phyloP scores from a whole-genome alignment of 495 filamentous ascomycete species.

The Tuber aestivum region DNA sequence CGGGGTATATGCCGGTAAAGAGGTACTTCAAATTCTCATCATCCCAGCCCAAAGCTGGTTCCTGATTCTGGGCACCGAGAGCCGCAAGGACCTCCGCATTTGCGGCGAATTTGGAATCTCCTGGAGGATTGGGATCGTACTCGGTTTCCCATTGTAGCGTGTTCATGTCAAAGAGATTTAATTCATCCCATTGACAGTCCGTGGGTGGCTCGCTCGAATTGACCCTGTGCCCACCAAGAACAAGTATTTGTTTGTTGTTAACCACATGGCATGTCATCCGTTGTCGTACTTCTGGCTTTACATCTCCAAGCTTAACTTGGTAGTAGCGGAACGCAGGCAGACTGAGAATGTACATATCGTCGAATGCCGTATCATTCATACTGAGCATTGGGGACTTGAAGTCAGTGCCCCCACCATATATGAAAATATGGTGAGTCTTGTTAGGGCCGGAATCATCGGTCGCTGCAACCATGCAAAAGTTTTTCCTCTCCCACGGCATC shows the following conservation, averaged over 20 bases:
- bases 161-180: conserved; percentile 13
- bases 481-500: conserved; percentile 10
- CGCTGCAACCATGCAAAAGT: conserved; percentile 11
- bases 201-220: conserved; percentile 4
- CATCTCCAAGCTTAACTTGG: conserved; percentile 6
- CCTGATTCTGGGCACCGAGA: not conserved
- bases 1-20: conserved; percentile 3
- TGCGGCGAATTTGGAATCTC: not conserved
- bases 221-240: conserved; percentile 7
- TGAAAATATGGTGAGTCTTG: conserved; percentile 7
- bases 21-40: conserved; percentile 5
- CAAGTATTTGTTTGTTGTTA: conserved; percentile 7
- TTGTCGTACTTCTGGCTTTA: conserved; percentile 7
- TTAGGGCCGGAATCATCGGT: not conserved
- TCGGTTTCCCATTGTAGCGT: not conserved
- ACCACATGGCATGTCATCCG: conserved; percentile 12
- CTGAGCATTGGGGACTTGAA: conserved; percentile 8
- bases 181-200: conserved; percentile 9
- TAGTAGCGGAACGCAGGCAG: conserved; percentile 12
- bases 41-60: conserved; percentile 10
- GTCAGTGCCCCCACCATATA: conserved; percentile 15
- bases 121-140: not conserved
- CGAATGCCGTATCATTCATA: conserved; percentile 11
- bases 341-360: conserved; percentile 16
- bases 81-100: not conserved